A percentile compares a stretch with the other conserved stretches of the same genome.
phyloP scores from a whole-genome alignment of 495 filamentous ascomycete species.

The Aspergillus sclerotioniger region DNA sequence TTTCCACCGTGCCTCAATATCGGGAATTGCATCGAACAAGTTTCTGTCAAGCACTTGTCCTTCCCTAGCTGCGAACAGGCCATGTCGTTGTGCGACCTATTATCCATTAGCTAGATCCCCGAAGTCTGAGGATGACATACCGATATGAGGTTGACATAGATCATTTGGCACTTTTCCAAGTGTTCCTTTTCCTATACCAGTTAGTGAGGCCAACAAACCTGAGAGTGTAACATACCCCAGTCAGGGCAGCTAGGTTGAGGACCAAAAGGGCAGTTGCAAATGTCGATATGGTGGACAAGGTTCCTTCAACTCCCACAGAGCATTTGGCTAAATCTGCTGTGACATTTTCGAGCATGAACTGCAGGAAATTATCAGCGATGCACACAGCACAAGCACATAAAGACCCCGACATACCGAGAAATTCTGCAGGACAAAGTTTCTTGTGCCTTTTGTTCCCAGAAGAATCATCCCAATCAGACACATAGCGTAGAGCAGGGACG shows the following conservation, averaged over 20 bases:
- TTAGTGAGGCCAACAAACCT: slow-evolving; percentile 13
- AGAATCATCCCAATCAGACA: slow-evolving; percentile 53
- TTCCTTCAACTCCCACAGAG: slow-evolving; percentile 33
- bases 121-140: slow-evolving; percentile 26
- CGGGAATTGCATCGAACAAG: slow-evolving; percentile 44
- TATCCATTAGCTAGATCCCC: background rate
- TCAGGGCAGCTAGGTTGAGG: slow-evolving; percentile 49
- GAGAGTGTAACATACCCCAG: slow-evolving; percentile 36
- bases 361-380: slow-evolving; percentile 13
- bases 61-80: slow-evolving; percentile 47
- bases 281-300: slow-evolving; percentile 40
- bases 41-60: slow-evolving; percentile 45
- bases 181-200: slow-evolving; percentile 39
- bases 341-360: slow-evolving; percentile 43
- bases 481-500: slow-evolving; percentile 47
- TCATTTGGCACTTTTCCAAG: slow-evolving; percentile 46
- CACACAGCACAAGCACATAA: background rate
- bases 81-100: slow-evolving; percentile 51
- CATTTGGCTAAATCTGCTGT: slow-evolving; percentile 40
- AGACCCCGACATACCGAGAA: slow-evolving; percentile 37
- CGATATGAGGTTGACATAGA: slow-evolving; percentile 51
- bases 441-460: slow-evolving; percentile 48
- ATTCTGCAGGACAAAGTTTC: slow-evolving; percentile 45
- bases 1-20: slow-evolving; percentile 52
- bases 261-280: slow-evolving; percentile 49